A percentile compares a stretch with the other conserved stretches of the same genome.
These are phyloP conservation scores for Amyloporia xantha DNA, from an alignment of 768 basidiomycete genomes.

Conservation along the genomic window DNA sequence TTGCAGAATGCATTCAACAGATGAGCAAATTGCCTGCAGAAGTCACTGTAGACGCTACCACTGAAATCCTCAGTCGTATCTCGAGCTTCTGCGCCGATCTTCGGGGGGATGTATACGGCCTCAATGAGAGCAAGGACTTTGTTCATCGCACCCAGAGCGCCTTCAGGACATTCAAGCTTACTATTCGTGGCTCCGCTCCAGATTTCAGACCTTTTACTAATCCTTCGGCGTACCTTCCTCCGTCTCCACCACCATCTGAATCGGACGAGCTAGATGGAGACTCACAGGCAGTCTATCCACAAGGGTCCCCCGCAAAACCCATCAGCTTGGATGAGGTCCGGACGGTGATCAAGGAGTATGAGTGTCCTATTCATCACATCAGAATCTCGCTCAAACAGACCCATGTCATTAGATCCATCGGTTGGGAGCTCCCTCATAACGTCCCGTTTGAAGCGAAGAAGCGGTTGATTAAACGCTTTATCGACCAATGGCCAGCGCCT, in stretches of 20 bases:
- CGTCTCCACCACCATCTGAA: not conserved
- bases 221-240: not conserved
- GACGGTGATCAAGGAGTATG: slow-evolving; percentile 30
- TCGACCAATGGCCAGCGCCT: slow-evolving; percentile 31
- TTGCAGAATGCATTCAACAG: slow-evolving; percentile 28
- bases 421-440: slow-evolving; percentile 38
- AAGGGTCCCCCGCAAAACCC: not conserved
- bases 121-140: slow-evolving; percentile 28
- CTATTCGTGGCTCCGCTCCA: slow-evolving; percentile 33
- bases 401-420: slow-evolving; percentile 28
- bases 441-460: slow-evolving; percentile 35
- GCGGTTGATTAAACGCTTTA: slow-evolving; percentile 29
- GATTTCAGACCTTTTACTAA: slow-evolving; percentile 32
- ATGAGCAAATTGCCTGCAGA: slow-evolving; percentile 36
- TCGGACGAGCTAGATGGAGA: not conserved
- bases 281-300: not conserved
- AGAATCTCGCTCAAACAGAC: no score
- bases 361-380: not conserved
- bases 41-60: slow-evolving; percentile 32
- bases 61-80: slow-evolving; percentile 40
- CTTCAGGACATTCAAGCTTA: slow-evolving; percentile 28
- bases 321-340: slow-evolving; percentile 30
- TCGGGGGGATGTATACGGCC: slow-evolving; percentile 26
- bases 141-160: slow-evolving; percentile 28
- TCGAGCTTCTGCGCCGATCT: slow-evolving; percentile 39